Evolutionary conservation across 2,329 filamentous ascomycete species (phyloP).

Genomic region (Sarocladium kiliense): DNA sequence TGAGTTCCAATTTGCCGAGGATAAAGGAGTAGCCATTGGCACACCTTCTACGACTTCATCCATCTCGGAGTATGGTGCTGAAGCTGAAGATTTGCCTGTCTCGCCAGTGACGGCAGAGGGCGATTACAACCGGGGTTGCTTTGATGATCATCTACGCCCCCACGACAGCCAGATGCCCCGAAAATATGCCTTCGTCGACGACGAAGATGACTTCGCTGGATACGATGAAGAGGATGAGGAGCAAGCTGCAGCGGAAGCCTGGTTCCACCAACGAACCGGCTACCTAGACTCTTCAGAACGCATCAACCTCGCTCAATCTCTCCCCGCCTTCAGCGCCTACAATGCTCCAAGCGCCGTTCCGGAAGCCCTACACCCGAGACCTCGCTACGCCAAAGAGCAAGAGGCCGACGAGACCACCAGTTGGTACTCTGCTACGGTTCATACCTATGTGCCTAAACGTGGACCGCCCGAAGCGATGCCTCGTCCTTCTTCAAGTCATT

Average conservation of each 20-base stretch:
- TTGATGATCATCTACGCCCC: too few species aligned
- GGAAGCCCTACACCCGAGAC: not conserved
- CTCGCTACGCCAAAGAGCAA: not conserved
- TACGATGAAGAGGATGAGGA: not conserved
- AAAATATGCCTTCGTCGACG: not conserved
- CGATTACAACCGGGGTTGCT: not conserved
- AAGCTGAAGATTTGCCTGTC: too few species aligned
- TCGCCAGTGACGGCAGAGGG: not conserved
- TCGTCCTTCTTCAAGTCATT: not conserved
- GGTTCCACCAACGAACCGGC: not conserved
- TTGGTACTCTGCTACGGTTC: constrained; percentile 3
- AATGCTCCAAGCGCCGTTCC: not conserved
- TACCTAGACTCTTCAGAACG: not conserved
- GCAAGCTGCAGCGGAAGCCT: not conserved
- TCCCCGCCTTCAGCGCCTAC: not conserved
- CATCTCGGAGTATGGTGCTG: too few species aligned
- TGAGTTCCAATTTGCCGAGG: not conserved
- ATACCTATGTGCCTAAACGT: not conserved
- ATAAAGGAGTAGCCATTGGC: not conserved
- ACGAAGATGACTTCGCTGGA: not conserved
- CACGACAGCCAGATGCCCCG: too few species aligned
- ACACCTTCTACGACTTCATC: not conserved
- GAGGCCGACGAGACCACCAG: not conserved
- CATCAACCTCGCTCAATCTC: not conserved
- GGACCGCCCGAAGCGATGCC: not conserved